Evolutionary conservation across 257 asterid genomes (phyloP).

Genomic region (Solanum habrochaites): DNA sequence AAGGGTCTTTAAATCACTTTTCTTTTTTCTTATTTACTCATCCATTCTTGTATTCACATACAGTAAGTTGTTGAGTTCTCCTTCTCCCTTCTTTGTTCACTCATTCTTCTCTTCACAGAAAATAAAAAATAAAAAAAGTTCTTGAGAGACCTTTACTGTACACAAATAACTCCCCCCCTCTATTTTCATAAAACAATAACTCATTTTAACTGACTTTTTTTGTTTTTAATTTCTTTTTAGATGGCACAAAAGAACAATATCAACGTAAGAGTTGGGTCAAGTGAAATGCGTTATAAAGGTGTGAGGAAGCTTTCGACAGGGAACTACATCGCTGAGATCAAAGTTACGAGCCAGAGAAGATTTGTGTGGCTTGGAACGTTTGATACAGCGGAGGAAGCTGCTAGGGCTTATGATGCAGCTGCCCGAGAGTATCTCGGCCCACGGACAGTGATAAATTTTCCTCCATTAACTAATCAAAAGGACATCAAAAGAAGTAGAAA

Average conservation of each 20-base stretch:
- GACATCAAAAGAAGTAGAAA: background rate
- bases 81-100: background rate
- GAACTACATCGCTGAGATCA: background rate
- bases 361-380: background rate
- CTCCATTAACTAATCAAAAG: background rate
- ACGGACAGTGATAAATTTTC: background rate
- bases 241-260: background rate
- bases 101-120: background rate
- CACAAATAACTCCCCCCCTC: no score
- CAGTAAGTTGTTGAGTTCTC: background rate
- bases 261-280: background rate
- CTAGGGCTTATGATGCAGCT: background rate
- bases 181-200: no score
- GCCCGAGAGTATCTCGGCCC: background rate
- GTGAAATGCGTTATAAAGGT: background rate
- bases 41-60: background rate
- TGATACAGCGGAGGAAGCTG: background rate
- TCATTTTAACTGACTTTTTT: no score
- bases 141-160: background rate
- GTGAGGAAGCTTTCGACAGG: background rate
- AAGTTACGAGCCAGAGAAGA: background rate
- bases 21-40: background rate
- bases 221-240: no score
- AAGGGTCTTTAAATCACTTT: background rate
- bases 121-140: no score